phyloP scores from a whole-genome alignment of 768 basidiomycete species.

The Xerocomus spinulosus region DNA sequence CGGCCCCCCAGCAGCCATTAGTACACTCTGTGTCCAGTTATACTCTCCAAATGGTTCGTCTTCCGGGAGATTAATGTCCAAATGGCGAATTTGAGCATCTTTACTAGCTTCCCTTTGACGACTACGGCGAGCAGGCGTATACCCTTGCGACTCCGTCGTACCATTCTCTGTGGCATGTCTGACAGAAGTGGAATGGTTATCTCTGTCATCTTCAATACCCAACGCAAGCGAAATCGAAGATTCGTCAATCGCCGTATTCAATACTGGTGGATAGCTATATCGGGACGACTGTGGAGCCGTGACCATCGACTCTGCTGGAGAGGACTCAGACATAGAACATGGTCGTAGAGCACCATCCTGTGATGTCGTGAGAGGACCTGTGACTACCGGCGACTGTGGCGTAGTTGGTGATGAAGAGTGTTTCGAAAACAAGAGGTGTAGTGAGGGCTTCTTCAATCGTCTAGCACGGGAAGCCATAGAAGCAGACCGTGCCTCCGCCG shows the following conservation, averaged over 20 bases:
- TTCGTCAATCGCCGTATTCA: constrained; percentile 61
- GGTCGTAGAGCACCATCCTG: constrained; percentile 21
- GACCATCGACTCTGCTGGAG: constrained; percentile 43
- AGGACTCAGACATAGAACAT: constrained; percentile 32
- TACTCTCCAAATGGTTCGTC: constrained; percentile 45
- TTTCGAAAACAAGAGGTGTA: constrained; percentile 66
- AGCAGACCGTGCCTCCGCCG: constrained; percentile 36
- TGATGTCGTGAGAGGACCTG: constrained; percentile 5
- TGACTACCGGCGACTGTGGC: constrained; percentile 24
- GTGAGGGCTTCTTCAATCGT: constrained; percentile 61
- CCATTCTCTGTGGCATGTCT: constrained; percentile 11
- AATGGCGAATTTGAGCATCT: constrained; percentile 22
- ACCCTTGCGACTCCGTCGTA: constrained; percentile 13
- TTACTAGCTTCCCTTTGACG: constrained; percentile 18
- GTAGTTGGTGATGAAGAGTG: constrained; percentile 49
- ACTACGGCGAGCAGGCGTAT: constrained; percentile 8
- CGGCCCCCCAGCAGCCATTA: constrained; percentile 60
- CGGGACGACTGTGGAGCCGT: constrained; percentile 54
- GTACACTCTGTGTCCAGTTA: constrained; percentile 72
- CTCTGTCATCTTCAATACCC: constrained; percentile 28
- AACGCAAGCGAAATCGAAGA: constrained; percentile 41
- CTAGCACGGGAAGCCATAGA: constrained; percentile 28
- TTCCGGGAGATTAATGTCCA: constrained; percentile 27
- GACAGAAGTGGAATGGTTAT: constrained; percentile 12
- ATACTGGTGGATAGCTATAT: constrained; percentile 48